Percentiles rank a stretch among this genome's conserved stretches.
Evolutionary conservation across 352 stramenopile species (phyloP).

Genomic region (Phytophthora melonis): DNA sequence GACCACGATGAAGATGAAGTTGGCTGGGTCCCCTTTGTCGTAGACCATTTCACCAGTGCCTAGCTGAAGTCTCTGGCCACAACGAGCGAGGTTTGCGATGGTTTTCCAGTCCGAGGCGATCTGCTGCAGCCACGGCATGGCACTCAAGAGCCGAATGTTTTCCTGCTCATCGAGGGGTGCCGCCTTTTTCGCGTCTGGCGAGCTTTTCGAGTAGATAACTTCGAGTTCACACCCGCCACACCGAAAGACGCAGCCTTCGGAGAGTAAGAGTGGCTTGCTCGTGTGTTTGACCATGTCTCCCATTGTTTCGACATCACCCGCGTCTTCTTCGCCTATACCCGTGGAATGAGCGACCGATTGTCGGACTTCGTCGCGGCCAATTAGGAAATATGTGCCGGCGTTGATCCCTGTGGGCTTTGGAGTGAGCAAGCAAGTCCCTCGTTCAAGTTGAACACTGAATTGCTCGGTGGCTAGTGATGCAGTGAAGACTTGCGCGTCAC

Average conservation of each 20-base stretch:
- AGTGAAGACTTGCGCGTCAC: slow-evolving; percentile 68
- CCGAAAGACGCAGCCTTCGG: slow-evolving; percentile 72
- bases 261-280: slow-evolving; percentile 77
- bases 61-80: slow-evolving; percentile 53
- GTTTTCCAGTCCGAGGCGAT: slow-evolving; percentile 55
- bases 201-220: slow-evolving; percentile 67
- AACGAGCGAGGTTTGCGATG: slow-evolving; percentile 61
- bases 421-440: slow-evolving; percentile 65
- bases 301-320: neutral
- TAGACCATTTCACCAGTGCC: slow-evolving; percentile 60
- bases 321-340: neutral
- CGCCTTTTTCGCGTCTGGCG: neutral
- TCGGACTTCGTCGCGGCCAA: slow-evolving; percentile 53
- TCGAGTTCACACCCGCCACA: slow-evolving; percentile 69
- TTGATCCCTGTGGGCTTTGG: slow-evolving; percentile 69
- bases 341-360: neutral
- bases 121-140: slow-evolving; percentile 70
- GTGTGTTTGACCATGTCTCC: slow-evolving; percentile 64
- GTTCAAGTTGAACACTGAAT: slow-evolving; percentile 71
- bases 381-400: slow-evolving; percentile 75
- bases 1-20: slow-evolving; percentile 75
- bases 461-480: slow-evolving; percentile 66
- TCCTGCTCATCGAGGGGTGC: slow-evolving; percentile 50
- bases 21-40: slow-evolving; percentile 65
- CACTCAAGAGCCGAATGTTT: slow-evolving; percentile 51